phyloP scores from a whole-genome alignment of 2,329 filamentous ascomycete genomes.

The Zarea fungicola region DNA sequence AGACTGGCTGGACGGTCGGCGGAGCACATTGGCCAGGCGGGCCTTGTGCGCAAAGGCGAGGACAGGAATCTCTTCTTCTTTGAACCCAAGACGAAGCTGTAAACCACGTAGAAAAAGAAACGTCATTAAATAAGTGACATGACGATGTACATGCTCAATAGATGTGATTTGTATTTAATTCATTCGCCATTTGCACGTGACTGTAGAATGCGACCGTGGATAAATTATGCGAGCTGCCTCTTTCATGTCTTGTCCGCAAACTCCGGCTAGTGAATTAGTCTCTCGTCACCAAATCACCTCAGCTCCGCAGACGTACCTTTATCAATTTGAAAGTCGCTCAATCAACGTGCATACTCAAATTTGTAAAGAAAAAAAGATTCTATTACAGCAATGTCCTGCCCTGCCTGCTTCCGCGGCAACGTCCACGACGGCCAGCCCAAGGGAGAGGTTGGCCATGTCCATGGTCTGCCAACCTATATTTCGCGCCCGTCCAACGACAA shows the following conservation, averaged over 20 bases:
- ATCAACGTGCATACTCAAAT: no score
- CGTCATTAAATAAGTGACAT: neutral
- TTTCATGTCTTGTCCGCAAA: neutral
- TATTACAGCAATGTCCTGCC: slow-evolving; percentile 35
- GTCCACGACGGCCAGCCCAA: slow-evolving; percentile 39
- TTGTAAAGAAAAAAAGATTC: no score
- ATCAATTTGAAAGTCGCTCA: no score
- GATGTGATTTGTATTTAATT: no score
- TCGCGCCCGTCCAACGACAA: slow-evolving; percentile 28
- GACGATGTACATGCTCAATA: no score
- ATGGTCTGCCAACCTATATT: slow-evolving; percentile 46
- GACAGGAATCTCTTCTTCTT: slow-evolving; percentile 18
- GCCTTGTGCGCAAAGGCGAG: slow-evolving; percentile 10
- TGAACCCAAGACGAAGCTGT: slow-evolving; percentile 14
- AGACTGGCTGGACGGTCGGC: slow-evolving; percentile 14
- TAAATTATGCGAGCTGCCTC: no score
- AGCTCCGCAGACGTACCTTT: no score
- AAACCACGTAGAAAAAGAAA: neutral
- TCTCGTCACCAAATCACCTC: no score
- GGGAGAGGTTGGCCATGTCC: slow-evolving; percentile 39
- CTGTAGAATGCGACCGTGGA: neutral
- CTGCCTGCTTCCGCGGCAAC: slow-evolving; percentile 42
- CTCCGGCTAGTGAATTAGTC: neutral
- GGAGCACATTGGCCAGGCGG: slow-evolving; percentile 20
- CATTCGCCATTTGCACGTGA: neutral